These are phyloP conservation scores for Funneliformis caledonium DNA, from an alignment of 371 early-diverging fungal species.

Conservation along the genomic window DNA sequence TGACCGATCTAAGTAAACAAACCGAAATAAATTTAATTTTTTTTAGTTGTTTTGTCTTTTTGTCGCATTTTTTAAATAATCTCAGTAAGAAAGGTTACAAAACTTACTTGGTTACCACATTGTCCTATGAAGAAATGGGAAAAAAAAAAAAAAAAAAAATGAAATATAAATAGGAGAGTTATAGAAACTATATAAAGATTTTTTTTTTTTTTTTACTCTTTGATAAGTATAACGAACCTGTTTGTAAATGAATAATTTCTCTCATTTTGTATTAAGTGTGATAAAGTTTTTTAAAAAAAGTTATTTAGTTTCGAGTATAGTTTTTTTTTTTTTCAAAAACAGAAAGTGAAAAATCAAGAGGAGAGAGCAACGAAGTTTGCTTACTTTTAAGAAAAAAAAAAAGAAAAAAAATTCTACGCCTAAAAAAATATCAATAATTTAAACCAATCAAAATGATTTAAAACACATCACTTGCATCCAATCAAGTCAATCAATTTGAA, in stretches of 20 bases:
- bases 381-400: too few species aligned
- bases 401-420: too few species aligned
- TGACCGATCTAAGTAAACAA: conserved; percentile 56
- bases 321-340: too few species aligned
- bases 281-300: too few species aligned
- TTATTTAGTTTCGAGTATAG: too few species aligned
- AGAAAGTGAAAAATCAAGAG: too few species aligned
- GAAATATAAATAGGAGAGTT: background rate
- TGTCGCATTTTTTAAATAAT: background rate
- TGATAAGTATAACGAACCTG: conserved; percentile 86
- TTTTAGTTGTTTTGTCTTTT: background rate
- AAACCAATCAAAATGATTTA: too few species aligned
- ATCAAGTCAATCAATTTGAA: too few species aligned
- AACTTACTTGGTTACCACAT: conserved; percentile 37
- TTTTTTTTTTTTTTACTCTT: conserved; percentile 52
- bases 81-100: background rate
- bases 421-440: too few species aligned
- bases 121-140: conserved; percentile 12
- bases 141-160: background rate
- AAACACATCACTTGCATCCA: too few species aligned
- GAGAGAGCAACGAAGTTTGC: too few species aligned
- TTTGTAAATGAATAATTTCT: conserved; percentile 99
- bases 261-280: conserved; percentile 78
- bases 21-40: background rate
- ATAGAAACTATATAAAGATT: conserved; percentile 63